Evolutionary conservation across 116 monocot species (phyloP), one percentile per base, ranked within the genome.

Genomic region (Papilionanthe hybrid): DNA sequence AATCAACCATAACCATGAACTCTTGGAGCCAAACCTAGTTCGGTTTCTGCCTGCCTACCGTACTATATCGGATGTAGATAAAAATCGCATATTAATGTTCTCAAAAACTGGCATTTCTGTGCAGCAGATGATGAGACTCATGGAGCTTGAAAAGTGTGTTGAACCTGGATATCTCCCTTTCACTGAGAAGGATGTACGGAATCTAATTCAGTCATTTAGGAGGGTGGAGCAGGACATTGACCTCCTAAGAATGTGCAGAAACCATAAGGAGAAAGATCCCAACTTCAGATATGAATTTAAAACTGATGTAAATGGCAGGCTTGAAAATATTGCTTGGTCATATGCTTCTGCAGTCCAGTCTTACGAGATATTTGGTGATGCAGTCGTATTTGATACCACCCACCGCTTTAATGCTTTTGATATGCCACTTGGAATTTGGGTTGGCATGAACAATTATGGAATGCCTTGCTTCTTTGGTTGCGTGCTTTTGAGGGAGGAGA

Each of bases 101-200:
- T 82, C 90, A 55, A 95, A 92, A 72, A 86, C 87, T 22, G 95
- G 95, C 12, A 95, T 95, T 74, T 90, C 95, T 27, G 89, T 95
- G 50, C 95, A 92, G 83, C 95, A 95, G 74, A 95, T 95, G 95
- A 91, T 92, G 95, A 88, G 85, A 75, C 76, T 95, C 8, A 81
- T 95, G 90, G 95, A 95, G 84, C 84, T 95, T 11, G 95, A 95
- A 79, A 95, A 87, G 78, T 80, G 87, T 81, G 85, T 90, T 12
- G 90, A 92, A 79, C 87, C 95, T 55, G 95, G 95, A 42, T 87
- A 80, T 79, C 78, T 95, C 71, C 89, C 90, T 69, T 95, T 95
- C 81, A 95, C 95, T 6, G 95, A 95, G 66, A 95, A 95, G 76
- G 95, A 95, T 87, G 95, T 95, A 75, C 90, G 95, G 72, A 95